These are phyloP conservation scores for Camellia oleifera DNA, from an alignment of 179 eudicot species.

Conservation along the genomic window DNA sequence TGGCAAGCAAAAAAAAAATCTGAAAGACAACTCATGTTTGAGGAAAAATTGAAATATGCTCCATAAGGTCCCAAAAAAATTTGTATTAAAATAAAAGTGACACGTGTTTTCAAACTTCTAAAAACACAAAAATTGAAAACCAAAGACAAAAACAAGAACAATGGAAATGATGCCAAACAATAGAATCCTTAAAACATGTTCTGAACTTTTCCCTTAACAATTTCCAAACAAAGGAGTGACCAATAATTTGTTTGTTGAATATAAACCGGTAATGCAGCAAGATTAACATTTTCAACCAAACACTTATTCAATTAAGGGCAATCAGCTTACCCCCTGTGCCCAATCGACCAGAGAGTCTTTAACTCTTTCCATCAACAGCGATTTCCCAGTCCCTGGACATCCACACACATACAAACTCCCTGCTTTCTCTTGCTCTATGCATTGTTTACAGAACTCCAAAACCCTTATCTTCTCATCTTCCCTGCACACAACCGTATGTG, in stretches of 20 bases:
- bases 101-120: too few relatives aligned
- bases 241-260: background rate
- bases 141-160: too few relatives aligned
- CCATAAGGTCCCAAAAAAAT: too few relatives aligned
- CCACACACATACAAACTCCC: slow-evolving; percentile 92
- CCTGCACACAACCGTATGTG: slow-evolving; percentile 59
- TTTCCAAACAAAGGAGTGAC: background rate
- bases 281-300: background rate
- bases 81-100: too few relatives aligned
- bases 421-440: slow-evolving; percentile 56
- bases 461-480: slow-evolving; percentile 71
- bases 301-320: background rate
- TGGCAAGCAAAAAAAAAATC: too few relatives aligned
- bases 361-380: slow-evolving; percentile 83
- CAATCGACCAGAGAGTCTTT: slow-evolving; percentile 52
- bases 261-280: background rate
- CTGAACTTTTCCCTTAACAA: background rate
- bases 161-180: too few relatives aligned
- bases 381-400: slow-evolving; percentile 95
- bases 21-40: too few relatives aligned
- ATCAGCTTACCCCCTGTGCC: slow-evolving; percentile 60
- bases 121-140: too few relatives aligned
- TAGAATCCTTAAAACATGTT: background rate
- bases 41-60: too few relatives aligned
- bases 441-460: slow-evolving; percentile 72